These are phyloP conservation scores for Herpetomonas tarakana DNA, from an alignment of 208 protist species.

Conservation along the genomic window DNA sequence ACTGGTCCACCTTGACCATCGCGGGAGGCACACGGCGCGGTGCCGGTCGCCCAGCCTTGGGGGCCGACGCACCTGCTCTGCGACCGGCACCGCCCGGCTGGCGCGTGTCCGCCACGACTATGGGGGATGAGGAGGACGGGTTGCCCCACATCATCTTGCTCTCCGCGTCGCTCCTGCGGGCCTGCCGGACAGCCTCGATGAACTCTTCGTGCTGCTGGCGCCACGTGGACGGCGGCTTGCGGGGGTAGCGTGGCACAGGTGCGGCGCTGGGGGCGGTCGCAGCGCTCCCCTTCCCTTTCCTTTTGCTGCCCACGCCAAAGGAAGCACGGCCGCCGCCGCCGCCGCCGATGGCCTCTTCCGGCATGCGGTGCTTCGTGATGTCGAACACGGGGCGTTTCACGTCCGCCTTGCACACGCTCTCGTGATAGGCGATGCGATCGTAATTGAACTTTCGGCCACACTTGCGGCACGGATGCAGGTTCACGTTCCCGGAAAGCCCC, in stretches of 20 bases:
- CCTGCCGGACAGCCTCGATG: slow-evolving; percentile 67
- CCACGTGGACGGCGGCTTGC: slow-evolving; percentile 62
- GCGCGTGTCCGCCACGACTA: neutral
- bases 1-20: slow-evolving; percentile 57
- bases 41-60: slow-evolving; percentile 5
- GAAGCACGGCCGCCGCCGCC: slow-evolving; percentile 19
- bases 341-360: slow-evolving; percentile 16
- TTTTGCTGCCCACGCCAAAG: slow-evolving; percentile 6
- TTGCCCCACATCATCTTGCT: slow-evolving; percentile 55
- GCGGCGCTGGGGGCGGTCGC: slow-evolving; percentile 24
- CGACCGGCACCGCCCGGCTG: neutral
- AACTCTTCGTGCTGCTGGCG: slow-evolving; percentile 89
- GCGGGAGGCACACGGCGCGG: slow-evolving; percentile 37
- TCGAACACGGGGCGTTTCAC: slow-evolving; percentile 76
- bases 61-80: neutral
- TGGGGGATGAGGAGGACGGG: slow-evolving; percentile 6
- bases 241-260: slow-evolving; percentile 9
- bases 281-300: slow-evolving; percentile 9
- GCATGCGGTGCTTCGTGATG: slow-evolving; percentile 66
- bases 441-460: slow-evolving; percentile 87
- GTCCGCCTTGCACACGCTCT: slow-evolving; percentile 84
- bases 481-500: slow-evolving; percentile 30
- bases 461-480: slow-evolving; percentile 82
- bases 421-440: slow-evolving; percentile 89
- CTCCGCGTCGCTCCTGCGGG: slow-evolving; percentile 24